phyloP scores from a whole-genome alignment of 305 asterid species.

The Rubia peregrina region DNA sequence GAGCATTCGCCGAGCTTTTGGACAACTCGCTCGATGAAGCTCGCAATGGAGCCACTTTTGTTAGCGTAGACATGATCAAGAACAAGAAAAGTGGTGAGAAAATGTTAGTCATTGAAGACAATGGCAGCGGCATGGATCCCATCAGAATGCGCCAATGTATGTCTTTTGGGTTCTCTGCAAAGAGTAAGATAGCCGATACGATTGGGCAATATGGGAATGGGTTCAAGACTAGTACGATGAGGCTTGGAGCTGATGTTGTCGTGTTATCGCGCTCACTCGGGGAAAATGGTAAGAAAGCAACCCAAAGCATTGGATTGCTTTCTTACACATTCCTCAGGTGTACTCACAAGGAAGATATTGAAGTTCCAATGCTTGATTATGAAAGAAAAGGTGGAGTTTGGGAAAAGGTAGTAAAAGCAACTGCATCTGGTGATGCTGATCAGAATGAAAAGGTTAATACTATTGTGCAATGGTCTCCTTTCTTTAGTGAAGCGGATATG shows the following conservation, averaged over 20 bases:
- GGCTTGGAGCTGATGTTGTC: background rate
- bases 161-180: background rate
- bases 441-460: background rate
- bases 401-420: background rate
- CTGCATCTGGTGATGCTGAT: background rate
- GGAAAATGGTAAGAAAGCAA: background rate
- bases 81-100: background rate
- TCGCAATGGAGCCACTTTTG: background rate
- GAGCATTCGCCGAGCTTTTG: background rate
- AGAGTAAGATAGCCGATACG: background rate
- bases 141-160: background rate
- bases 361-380: slow-evolving; percentile 3
- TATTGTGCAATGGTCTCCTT: background rate
- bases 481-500: background rate
- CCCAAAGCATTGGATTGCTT: background rate
- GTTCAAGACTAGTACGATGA: background rate
- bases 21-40: background rate
- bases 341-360: background rate
- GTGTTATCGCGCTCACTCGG: background rate
- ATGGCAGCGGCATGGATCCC: background rate
- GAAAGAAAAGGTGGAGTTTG: background rate
- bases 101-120: background rate
- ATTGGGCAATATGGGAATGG: background rate
- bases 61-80: background rate
- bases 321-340: background rate